Conservation (phyloP, 352 stramenopile genomes). For the Globisporangium lucens region DNA sequence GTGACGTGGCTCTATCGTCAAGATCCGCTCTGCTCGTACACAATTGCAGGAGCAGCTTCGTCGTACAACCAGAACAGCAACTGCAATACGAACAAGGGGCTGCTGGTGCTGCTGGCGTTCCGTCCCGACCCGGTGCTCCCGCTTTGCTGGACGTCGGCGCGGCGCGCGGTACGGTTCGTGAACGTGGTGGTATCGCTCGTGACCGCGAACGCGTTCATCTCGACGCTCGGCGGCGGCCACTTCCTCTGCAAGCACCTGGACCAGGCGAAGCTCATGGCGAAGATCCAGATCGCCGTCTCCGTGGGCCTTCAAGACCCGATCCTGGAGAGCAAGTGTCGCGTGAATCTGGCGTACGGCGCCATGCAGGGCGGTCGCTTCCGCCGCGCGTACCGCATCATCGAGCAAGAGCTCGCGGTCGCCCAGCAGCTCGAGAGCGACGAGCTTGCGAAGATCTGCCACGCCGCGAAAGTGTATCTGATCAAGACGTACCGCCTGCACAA, state of each 20-base stretch:
- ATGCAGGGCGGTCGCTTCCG: slow-evolving; percentile 67
- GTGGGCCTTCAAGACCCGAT: slow-evolving; percentile 69
- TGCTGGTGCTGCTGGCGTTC: slow-evolving; percentile 44
- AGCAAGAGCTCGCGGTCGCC: slow-evolving; percentile 42
- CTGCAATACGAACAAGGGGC: not conserved
- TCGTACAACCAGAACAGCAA: not conserved
- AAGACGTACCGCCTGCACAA: slow-evolving; percentile 66
- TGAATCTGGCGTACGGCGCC: slow-evolving; percentile 80
- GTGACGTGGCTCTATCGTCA: slow-evolving; percentile 2
- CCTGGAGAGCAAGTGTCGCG: slow-evolving; percentile 77
- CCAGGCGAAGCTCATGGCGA: slow-evolving; percentile 69
- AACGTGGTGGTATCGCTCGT: slow-evolving; percentile 70
- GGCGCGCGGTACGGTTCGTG: slow-evolving; percentile 62
- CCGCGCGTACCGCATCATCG: slow-evolving; percentile 49
- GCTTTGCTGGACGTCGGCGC: slow-evolving; percentile 59
- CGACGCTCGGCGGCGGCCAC: slow-evolving; percentile 74
- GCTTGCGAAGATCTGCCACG: slow-evolving; percentile 55
- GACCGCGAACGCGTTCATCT: slow-evolving; percentile 83
- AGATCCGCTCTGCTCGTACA: slow-evolving; percentile 23
- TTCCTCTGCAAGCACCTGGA: slow-evolving; percentile 75
- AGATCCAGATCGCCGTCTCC: slow-evolving; percentile 76
- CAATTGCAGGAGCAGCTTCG: slow-evolving; percentile 5
- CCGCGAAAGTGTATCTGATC: slow-evolving; percentile 58
- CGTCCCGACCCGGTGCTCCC: slow-evolving; percentile 41
- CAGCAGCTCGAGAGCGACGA: slow-evolving; percentile 49